Base-by-base conservation (phyloP, 495 filamentous ascomycete species). In the Xylaria acuta region DNA sequence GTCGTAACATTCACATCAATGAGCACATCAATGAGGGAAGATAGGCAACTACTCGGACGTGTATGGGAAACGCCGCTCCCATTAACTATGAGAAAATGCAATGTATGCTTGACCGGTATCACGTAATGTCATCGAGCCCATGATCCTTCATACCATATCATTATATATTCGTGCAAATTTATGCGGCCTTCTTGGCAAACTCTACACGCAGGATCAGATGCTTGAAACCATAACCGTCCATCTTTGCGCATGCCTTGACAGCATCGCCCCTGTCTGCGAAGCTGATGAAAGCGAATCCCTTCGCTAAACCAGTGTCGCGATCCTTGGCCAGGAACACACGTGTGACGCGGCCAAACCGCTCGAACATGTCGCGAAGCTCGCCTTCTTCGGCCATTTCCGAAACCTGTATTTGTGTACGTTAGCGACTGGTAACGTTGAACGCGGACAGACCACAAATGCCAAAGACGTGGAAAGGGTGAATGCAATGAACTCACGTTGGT, bases 201-300 rank as follows among this genome's bases (percentile, higher is more conserved):
- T 97, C 94, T 72, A 97, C 94, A 78, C 92, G 91, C 72, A 97
- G 82, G 80, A 97, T 97, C 75, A 97, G 85, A 83, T 97, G 94
- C 80, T 92, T 91, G 84, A 94, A 97, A 79, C 94, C 94, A 83
- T 92, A 97, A 74, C 97, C 97, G 84, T 99, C 96, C 92, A 99
- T 93, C 87, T 97, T 98, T 84, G 92, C 91, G 84, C 95, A 97
- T 9, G 96, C 96, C 83, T 90, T 92, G 70, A 92, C 90, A 68
- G 96, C 96, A 83, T 99, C 97, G 71, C 84, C 81, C 74, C 95
- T 88, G 74, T 98, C 96, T 63, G 90, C 90, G 82, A 94, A 99
- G 81, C 93, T 97, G 84, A 99, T 97, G 81, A 99, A 99, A 22
- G 96, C 96, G 78, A 98, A 99, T 56, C 96, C 96, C 88, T 99